Evolutionary conservation across 768 basidiomycete genomes (phyloP).

Genomic region (Suillus fuscotomentosus): DNA sequence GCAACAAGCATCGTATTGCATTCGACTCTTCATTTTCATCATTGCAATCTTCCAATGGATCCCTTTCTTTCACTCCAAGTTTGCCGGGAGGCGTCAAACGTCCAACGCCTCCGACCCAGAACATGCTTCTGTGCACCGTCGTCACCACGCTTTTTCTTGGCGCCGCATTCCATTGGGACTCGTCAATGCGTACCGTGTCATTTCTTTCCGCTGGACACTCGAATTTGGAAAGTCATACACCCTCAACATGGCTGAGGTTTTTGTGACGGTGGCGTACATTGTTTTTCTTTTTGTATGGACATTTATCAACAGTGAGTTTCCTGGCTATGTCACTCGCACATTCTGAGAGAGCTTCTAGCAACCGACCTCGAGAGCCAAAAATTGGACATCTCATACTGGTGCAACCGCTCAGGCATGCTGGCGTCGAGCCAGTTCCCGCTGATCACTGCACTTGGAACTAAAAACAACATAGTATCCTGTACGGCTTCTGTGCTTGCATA

Average conservation of each 20-base stretch:
- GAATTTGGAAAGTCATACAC: conserved; percentile 38
- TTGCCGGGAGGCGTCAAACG: neutral
- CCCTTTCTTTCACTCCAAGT: conserved; percentile 14
- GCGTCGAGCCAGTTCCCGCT: conserved; percentile 51
- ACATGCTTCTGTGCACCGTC: conserved; percentile 9
- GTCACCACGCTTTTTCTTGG: conserved; percentile 40
- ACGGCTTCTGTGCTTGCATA: conserved; percentile 12
- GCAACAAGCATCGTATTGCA: conserved; percentile 12
- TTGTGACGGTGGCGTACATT: conserved; percentile 46
- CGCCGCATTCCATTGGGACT: conserved; percentile 33
- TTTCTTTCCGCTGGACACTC: conserved; percentile 45
- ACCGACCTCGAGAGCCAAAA: conserved; percentile 17
- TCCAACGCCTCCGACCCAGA: conserved; percentile 2
- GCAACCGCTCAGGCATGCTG: conserved; percentile 40
- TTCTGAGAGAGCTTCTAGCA: conserved; percentile 12
- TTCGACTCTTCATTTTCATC: conserved; percentile 13
- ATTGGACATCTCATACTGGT: conserved; percentile 20
- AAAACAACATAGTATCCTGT: conserved; percentile 55
- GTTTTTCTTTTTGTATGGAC: conserved; percentile 41
- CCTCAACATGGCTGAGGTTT: conserved; percentile 40
- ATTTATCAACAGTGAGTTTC: conserved; percentile 43
- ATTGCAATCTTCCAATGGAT: conserved; percentile 12
- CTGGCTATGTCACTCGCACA: neutral
- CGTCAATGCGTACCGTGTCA: conserved; percentile 39
- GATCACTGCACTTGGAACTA: conserved; percentile 55